A percentile compares a stretch with the other conserved stretches of the same genome.
These are phyloP conservation scores for Talaromyces pinophilus DNA, from an alignment of 2,329 filamentous ascomycete genomes.

Conservation along the genomic window DNA sequence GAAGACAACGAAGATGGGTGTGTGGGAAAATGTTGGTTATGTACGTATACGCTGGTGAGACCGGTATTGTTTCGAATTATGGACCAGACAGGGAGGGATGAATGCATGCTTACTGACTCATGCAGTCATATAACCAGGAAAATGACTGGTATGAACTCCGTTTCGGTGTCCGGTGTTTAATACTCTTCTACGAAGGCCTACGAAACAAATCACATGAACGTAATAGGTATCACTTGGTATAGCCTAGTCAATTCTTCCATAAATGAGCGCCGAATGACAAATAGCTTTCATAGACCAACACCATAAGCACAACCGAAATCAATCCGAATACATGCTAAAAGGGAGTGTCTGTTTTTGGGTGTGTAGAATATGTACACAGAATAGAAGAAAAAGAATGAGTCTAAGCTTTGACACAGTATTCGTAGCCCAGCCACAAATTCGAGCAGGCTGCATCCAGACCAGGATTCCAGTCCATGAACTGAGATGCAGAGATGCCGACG, in stretches of 20 bases:
- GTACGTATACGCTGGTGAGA: not conserved
- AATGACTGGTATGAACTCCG: not conserved
- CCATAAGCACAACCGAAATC: constrained; percentile 8
- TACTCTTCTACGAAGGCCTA: not conserved
- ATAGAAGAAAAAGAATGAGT: constrained; percentile 10
- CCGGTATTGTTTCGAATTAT: not conserved
- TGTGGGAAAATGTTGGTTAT: not conserved
- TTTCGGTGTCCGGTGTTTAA: not conserved
- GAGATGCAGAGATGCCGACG: constrained; percentile 18
- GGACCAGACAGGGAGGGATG: not conserved
- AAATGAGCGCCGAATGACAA: constrained; percentile 7
- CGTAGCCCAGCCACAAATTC: constrained; percentile 23
- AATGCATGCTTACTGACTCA: not conserved
- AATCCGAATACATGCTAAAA: constrained; percentile 11
- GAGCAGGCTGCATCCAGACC: constrained; percentile 18
- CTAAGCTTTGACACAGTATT: constrained; percentile 22
- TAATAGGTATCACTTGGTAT: not conserved
- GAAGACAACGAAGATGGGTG: not conserved
- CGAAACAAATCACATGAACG: not conserved
- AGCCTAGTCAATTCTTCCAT: constrained; percentile 2
- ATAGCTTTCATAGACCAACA: constrained; percentile 5
- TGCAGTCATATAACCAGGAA: not conserved
- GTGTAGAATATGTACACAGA: constrained; percentile 21
- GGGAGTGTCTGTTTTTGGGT: constrained; percentile 3
- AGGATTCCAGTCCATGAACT: constrained; percentile 21